Base-by-base conservation (phyloP, 2,329 filamentous ascomycete species). In the Dothistroma septosporum region DNA sequence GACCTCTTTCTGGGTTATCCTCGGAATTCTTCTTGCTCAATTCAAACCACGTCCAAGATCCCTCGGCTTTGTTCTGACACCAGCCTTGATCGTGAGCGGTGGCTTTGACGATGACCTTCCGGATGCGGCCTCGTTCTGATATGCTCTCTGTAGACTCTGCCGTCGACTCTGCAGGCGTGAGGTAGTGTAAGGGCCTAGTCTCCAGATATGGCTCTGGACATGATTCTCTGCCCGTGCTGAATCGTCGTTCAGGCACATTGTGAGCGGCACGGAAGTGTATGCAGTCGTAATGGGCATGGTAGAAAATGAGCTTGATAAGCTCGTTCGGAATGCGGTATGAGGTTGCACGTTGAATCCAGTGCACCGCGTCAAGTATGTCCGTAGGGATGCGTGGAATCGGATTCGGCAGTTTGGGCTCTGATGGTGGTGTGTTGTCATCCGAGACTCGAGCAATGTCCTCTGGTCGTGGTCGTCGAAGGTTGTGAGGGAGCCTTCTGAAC, bases 231-330 rank as follows among this genome's bases (percentile, higher is more conserved):
- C 60, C 56, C 19, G 58, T 57, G 21, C 57, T 57, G 31, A 47
- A 57, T 9, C 57, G 48, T 47, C 58, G 14, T 50, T 35, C 28
- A 22, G n/a, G 50, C 10, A 33, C 22, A 31, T 55, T 47, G 55
- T 35, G 22, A 12, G 53, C 44, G 21, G 53, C 61, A 31, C 12
- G 53, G 46, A 64, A 61, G 32, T 62, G 61, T 24, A 66, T 52
- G 53, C 61, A 64, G 44, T 66, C 64, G 60, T 66, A 66, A 47
- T 62, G 55, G 22, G 61, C 64, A 12, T 62, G 37, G n/a, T 50
- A 55, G 24, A 66, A 56, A 14, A 66, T 62, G 2, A 49, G 35
- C 53, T 61, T 66, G 49, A 64, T 41, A 1, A 66, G 53, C 22
- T 66, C 64, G 31, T 58, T 46, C 5, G 64, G 62, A 1, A 66